These are phyloP conservation scores for Saccharomycopsis sp. DNA, from an alignment of 805 yeast species.

Conservation along the genomic window DNA sequence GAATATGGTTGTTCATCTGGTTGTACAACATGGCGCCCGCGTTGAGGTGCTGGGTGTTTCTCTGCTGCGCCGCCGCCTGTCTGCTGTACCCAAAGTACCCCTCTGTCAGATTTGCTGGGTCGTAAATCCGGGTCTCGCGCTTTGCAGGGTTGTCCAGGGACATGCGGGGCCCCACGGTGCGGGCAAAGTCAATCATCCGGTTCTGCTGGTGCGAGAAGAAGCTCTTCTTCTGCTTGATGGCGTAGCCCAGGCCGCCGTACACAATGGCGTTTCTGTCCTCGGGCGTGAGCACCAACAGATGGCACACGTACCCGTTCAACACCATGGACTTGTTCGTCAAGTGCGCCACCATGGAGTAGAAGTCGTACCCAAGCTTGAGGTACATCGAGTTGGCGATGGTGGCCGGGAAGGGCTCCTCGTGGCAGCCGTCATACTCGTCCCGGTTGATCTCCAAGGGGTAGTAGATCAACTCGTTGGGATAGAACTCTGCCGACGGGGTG, in stretches of 20 bases:
- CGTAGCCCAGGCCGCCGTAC: conserved; percentile 33
- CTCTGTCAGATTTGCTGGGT: too few species aligned
- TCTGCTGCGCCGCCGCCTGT: too few species aligned
- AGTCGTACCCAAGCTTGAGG: conserved; percentile 29
- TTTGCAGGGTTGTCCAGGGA: too few species aligned
- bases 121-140: too few species aligned
- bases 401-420: conserved; percentile 34
- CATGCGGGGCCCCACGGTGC: conserved; percentile 19
- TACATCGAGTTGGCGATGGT: conserved; percentile 33
- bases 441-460: conserved; percentile 40
- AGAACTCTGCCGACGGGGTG: conserved; percentile 27
- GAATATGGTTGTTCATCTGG: too few species aligned
- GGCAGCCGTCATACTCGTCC: too few species aligned
- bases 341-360: conserved; percentile 46
- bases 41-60: too few species aligned
- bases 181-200: conserved; percentile 20
- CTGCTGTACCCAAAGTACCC: too few species aligned
- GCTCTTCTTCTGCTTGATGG: conserved; percentile 26
- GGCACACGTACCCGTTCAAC: conserved; percentile 67
- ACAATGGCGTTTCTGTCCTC: conserved; percentile 59
- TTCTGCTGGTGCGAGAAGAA: conserved; percentile 21
- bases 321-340: conserved; percentile 63
- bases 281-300: conserved; percentile 48
- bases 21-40: too few species aligned
- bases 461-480: conserved; percentile 28